Percentiles rank a stretch among this genome's conserved stretches.
phyloP scores from a whole-genome alignment of 225 moss, liverwort and hornwort genomes.

The Ulota crispa region DNA sequence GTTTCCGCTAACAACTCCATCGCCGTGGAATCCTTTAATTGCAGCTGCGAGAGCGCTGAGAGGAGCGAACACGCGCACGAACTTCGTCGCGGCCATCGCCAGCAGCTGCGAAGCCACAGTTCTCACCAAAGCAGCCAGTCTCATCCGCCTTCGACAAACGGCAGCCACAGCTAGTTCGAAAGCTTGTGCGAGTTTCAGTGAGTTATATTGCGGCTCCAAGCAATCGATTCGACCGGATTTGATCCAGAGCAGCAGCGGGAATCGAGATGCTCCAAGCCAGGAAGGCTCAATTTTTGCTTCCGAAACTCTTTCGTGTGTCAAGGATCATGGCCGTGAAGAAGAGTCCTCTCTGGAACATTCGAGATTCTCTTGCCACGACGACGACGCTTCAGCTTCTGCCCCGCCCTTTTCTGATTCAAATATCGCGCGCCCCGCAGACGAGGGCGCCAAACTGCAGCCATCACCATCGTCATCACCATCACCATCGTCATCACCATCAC shows the following conservation, averaged over 20 bases:
- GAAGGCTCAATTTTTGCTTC: conserved; percentile 10
- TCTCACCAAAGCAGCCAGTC: conserved; percentile 74
- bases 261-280: conserved; percentile 9
- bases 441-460: background rate
- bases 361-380: background rate
- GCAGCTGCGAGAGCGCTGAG: conserved; percentile 79
- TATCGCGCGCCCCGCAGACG: background rate
- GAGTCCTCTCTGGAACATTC: background rate
- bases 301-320: conserved; percentile 27
- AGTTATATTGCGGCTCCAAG: background rate
- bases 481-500: background rate
- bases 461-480: background rate
- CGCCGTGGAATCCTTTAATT: background rate
- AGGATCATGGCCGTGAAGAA: conserved; percentile 11
- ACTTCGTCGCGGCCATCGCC: conserved; percentile 69
- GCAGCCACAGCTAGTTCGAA: conserved; percentile 47
- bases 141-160: conserved; percentile 70
- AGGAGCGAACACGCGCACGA: conserved; percentile 88
- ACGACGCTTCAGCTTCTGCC: background rate
- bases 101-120: conserved; percentile 48
- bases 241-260: background rate
- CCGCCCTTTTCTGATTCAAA: background rate
- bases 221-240: background rate
- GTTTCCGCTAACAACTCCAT: conserved; percentile 5
- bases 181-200: background rate